Evolutionary conservation across 495 filamentous ascomycete genomes (phyloP).

Genomic region (Schizothecium vesticola): DNA sequence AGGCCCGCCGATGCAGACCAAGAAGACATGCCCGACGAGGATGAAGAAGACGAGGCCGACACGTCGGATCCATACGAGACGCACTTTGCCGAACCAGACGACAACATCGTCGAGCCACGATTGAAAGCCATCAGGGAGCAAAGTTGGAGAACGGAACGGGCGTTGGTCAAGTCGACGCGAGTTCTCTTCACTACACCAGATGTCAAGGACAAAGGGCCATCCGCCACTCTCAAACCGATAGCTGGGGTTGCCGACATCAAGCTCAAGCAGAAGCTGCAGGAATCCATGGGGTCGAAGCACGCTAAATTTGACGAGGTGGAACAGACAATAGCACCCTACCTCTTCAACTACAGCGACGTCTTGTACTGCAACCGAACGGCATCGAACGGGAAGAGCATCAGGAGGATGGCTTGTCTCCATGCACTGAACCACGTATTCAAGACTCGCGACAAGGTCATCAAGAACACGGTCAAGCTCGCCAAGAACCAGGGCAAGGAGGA

Average conservation of each 20-base stretch:
- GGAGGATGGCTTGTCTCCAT: constrained; percentile 74
- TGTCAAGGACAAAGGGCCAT: constrained; percentile 17
- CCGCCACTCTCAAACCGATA: constrained; percentile 24
- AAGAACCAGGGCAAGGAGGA: constrained; percentile 51
- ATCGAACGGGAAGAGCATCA: constrained; percentile 57
- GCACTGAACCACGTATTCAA: constrained; percentile 87
- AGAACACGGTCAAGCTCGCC: constrained; percentile 75
- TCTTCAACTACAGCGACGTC: constrained; percentile 78
- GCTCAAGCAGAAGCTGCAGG: constrained; percentile 52
- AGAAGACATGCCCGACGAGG: constrained; percentile 38
- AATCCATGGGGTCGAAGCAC: constrained; percentile 27
- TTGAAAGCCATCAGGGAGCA: constrained; percentile 50
- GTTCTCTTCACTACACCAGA: constrained; percentile 34
- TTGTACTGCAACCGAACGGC: constrained; percentile 67
- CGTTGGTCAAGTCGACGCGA: constrained; percentile 37
- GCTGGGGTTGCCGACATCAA: constrained; percentile 45
- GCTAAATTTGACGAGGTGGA: constrained; percentile 47
- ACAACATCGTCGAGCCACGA: constrained; percentile 47
- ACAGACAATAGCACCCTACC: constrained; percentile 47
- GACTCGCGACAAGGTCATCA: constrained; percentile 85
- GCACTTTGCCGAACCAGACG: constrained; percentile 66
- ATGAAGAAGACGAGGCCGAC: constrained; percentile 49
- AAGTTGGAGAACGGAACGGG: constrained; percentile 54
- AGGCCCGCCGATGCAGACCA: constrained; percentile 32
- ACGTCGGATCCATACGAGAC: constrained; percentile 68